Evolutionary conservation across 1,139 yeast species (phyloP).

Genomic region (Magnusiomyces sp.): DNA sequence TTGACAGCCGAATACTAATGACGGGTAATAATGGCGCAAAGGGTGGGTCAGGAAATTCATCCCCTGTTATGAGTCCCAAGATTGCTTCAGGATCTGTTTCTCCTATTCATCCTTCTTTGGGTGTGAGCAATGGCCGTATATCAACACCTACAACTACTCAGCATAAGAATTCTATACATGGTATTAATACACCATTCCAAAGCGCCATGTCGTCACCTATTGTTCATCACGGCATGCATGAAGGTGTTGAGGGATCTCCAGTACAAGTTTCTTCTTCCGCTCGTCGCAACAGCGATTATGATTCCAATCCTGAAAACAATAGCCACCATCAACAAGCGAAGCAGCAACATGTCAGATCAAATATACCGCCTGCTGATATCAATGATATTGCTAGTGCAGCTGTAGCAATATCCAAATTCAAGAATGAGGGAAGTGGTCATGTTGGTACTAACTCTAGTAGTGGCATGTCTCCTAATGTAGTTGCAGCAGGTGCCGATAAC

Average conservation of each 20-base stretch:
- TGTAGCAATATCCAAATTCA: too few species aligned
- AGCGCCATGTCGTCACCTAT: background rate
- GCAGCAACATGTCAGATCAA: background rate
- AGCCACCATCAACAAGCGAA: background rate
- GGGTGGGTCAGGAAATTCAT: background rate
- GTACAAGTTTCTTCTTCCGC: background rate
- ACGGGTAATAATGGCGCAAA: background rate
- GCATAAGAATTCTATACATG: constrained; percentile 3
- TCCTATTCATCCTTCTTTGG: background rate
- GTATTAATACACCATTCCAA: background rate
- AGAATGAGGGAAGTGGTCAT: too few species aligned
- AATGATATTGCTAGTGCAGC: too few species aligned
- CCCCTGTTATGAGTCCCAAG: background rate
- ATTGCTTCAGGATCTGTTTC: constrained; percentile 4
- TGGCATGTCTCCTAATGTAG: too few species aligned
- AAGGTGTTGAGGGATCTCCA: background rate
- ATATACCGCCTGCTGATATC: too few species aligned
- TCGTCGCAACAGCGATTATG: background rate
- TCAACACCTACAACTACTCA: constrained; percentile 2
- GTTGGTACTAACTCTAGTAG: too few species aligned
- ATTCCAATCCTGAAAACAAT: too few species aligned
- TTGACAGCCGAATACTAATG: background rate
- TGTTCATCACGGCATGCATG: background rate
- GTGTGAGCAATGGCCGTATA: background rate
- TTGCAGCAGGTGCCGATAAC: too few species aligned